Conservation (phyloP, 257 asterid species). For the Solanum acaule region DNA sequence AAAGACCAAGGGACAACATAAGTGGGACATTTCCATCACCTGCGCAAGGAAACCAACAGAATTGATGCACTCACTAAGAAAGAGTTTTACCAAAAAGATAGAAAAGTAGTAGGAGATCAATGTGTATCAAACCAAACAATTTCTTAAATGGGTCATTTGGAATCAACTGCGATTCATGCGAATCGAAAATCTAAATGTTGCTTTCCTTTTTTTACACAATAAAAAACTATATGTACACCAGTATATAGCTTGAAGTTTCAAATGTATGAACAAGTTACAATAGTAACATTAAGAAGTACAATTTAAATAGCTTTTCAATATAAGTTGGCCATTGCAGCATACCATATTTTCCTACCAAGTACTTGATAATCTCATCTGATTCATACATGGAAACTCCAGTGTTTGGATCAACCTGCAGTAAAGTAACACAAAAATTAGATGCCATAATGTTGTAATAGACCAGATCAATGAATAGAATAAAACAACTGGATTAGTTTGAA, state of each 20-base stretch:
- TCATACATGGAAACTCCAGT: conserved; percentile 91
- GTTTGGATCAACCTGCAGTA: conserved; percentile 89
- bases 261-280: not conserved
- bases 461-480: not conserved
- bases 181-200: not conserved
- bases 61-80: not conserved
- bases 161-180: not conserved
- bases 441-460: not conserved
- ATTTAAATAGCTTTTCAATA: not conserved
- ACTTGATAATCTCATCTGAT: conserved; percentile 85
- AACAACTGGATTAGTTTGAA: not conserved
- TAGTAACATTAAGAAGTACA: not conserved
- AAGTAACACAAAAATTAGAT: not conserved
- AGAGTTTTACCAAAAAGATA: not conserved
- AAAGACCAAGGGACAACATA: conserved; percentile 42
- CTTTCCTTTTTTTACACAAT: not conserved
- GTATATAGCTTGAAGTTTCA: not conserved
- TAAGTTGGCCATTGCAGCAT: conserved; percentile 6
- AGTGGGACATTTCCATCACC: conserved; percentile 55
- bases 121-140: not conserved
- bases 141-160: not conserved
- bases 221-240: not conserved
- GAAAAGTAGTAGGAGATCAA: not conserved
- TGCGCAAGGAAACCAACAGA: conserved; percentile 5
- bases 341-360: conserved; percentile 85